Conservation (phyloP, 140 eudicot genomes). For the Oenanthe javanica region DNA sequence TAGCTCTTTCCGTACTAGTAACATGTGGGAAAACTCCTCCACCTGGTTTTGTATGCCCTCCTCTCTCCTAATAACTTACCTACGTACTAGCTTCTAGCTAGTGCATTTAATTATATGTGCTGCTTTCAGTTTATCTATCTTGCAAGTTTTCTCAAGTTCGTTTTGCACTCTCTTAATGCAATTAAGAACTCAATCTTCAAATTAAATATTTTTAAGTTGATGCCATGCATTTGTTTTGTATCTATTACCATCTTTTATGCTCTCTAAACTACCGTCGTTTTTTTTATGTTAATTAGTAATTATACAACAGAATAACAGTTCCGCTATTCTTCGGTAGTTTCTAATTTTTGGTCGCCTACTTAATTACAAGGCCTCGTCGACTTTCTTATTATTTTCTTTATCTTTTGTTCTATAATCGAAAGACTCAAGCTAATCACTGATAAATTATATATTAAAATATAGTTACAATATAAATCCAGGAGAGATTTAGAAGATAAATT, state of each 20-base stretch:
- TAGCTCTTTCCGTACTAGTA: constrained; percentile 59
- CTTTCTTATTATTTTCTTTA: no score
- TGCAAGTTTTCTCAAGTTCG: neutral
- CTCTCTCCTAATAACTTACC: constrained; percentile 22
- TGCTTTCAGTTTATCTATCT: neutral
- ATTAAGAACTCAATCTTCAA: neutral
- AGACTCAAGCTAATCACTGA: no score
- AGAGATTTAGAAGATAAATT: no score
- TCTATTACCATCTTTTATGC: neutral
- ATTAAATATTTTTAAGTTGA: no score
- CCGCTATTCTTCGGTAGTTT: no score
- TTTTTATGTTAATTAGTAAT: no score
- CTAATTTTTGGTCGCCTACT: no score
- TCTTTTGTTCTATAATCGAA: no score
- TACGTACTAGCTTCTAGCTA: neutral
- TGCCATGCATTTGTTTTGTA: neutral
- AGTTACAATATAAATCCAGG: no score
- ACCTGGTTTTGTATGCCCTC: constrained; percentile 89
- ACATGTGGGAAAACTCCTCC: constrained; percentile 86
- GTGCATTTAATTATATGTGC: neutral
- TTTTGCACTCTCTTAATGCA: neutral
- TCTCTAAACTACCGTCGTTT: neutral
- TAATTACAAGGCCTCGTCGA: no score
- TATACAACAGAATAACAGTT: neutral
- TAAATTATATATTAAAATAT: no score